phyloP scores from a whole-genome alignment of 1,284 basidiomycete genomes.

The Cutaneotrichosporon sp. region DNA sequence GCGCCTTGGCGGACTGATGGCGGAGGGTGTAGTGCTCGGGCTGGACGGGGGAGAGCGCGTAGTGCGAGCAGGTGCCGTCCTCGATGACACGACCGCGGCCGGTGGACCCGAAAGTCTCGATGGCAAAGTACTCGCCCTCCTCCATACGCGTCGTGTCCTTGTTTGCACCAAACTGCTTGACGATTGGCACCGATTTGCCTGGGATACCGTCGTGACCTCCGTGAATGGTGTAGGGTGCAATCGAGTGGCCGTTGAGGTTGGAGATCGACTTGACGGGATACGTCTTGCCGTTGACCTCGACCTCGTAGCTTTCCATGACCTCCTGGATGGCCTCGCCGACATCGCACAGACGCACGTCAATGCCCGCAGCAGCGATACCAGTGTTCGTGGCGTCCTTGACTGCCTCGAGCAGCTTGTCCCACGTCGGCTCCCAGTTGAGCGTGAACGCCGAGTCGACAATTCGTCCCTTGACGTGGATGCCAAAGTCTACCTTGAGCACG shows the following conservation, averaged over 20 bases:
- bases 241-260: constrained; percentile 88
- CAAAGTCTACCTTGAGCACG: constrained; percentile 95
- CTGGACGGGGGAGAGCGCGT: constrained; percentile 54
- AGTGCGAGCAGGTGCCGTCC: constrained; percentile 90
- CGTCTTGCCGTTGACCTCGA: constrained; percentile 79
- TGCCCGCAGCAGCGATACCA: constrained; percentile 86
- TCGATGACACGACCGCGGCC: constrained; percentile 92
- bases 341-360: constrained; percentile 91
- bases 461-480: constrained; percentile 90
- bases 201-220: constrained; percentile 51
- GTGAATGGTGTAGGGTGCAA: constrained; percentile 84
- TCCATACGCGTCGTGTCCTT: constrained; percentile 91
- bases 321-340: constrained; percentile 91
- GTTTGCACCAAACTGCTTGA: constrained; percentile 62
- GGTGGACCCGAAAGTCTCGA: constrained; percentile 97
- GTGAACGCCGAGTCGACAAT: constrained; percentile 97
- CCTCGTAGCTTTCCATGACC: constrained; percentile 98
- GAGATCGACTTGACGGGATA: constrained; percentile 84
- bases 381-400: constrained; percentile 92
- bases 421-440: constrained; percentile 79
- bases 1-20: constrained; percentile 74
- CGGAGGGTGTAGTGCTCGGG: constrained; percentile 48
- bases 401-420: constrained; percentile 82
- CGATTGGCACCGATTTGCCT: constrained; percentile 80
- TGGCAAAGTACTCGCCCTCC: constrained; percentile 98